A percentile compares a stretch with the other conserved stretches of the same genome.
Conservation (phyloP, 306 rosid species). For the Astragalus glycyphyllos region DNA sequence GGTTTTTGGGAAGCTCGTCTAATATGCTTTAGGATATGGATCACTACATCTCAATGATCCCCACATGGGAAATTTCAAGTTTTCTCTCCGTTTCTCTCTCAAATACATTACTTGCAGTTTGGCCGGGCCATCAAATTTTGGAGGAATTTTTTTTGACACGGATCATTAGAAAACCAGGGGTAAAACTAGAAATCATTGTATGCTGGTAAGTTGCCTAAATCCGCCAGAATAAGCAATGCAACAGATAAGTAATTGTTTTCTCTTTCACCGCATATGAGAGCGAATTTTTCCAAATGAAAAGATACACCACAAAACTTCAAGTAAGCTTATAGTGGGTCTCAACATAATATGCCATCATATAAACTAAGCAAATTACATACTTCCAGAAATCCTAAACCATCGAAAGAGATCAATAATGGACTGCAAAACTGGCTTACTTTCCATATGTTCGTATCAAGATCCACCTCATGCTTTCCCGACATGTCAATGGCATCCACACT, state of each 20-base stretch:
- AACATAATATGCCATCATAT: neutral
- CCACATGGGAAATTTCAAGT: neutral
- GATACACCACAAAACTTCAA: neutral
- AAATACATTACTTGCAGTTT: neutral
- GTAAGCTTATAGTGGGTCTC: neutral
- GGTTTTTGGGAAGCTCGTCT: conserved; percentile 1
- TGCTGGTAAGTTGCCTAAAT: neutral
- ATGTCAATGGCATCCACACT: conserved; percentile 96
- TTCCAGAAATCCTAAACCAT: neutral
- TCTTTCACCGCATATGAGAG: conserved; percentile 21
- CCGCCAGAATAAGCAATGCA: neutral
- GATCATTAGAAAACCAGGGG: neutral
- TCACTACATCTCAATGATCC: conserved; percentile 1
- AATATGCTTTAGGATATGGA: neutral
- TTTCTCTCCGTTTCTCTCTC: neutral
- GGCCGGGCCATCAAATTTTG: neutral
- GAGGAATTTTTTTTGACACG: neutral
- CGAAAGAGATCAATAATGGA: neutral
- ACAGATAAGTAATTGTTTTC: conserved; percentile 7
- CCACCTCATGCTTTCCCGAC: conserved; percentile 99
- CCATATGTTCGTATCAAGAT: conserved; percentile 97
- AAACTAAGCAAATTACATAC: conserved; percentile 2
- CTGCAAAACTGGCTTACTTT: conserved; percentile 62
- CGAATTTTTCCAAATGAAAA: neutral
- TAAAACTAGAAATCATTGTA: neutral